phyloP scores from a whole-genome alignment of 2,329 filamentous ascomycete genomes.

The Celoporthe dispersa region DNA sequence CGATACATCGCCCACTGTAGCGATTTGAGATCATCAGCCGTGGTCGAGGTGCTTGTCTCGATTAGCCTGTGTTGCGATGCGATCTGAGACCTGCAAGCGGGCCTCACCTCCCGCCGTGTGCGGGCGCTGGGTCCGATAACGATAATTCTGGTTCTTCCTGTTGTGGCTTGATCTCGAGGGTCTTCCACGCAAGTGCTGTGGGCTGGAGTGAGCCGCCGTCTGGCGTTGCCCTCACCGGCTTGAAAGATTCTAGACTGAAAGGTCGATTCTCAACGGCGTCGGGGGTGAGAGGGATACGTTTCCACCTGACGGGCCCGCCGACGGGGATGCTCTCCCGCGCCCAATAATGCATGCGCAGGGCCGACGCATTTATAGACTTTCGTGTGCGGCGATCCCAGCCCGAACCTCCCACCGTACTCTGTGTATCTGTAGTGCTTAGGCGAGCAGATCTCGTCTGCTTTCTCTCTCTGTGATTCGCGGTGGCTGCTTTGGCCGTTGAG shows the following conservation, averaged over 20 bases:
- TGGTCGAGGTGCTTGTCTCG: constrained; percentile 4
- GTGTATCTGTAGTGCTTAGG: neutral
- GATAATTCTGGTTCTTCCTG: neutral
- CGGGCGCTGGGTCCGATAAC: neutral
- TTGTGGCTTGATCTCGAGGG: neutral
- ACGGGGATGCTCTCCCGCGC: neutral
- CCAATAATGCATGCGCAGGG: constrained; percentile 8
- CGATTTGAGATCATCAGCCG: neutral
- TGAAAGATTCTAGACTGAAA: neutral
- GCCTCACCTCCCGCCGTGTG: neutral
- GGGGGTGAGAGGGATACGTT: neutral
- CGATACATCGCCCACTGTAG: neutral
- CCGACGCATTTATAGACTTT: neutral
- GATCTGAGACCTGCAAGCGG: constrained; percentile 3
- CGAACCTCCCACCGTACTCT: neutral
- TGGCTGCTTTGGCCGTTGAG: neutral
- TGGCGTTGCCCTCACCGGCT: neutral
- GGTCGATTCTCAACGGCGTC: neutral
- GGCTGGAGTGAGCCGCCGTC: neutral
- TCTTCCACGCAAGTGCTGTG: neutral
- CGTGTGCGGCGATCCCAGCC: neutral
- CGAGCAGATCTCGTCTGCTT: neutral
- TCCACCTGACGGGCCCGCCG: neutral
- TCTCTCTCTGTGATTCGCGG: neutral
- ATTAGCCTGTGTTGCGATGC: neutral